Conservation (phyloP, 169 alveolate species). For the Cyclospora cayetanensis region DNA sequence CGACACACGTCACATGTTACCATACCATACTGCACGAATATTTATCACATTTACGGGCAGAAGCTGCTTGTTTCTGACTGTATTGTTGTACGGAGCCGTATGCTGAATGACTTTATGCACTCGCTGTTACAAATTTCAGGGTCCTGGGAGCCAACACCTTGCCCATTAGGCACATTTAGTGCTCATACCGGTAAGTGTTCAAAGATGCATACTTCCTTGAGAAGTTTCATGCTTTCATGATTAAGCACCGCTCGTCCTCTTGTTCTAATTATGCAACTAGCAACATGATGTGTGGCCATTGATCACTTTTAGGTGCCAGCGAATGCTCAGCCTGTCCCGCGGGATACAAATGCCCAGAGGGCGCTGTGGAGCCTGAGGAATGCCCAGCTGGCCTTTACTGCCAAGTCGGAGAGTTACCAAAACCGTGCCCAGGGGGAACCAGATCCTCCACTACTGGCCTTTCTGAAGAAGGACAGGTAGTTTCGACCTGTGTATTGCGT, state of each 20-base stretch:
- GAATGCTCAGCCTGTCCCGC: slow-evolving; percentile 69
- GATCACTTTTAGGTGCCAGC: slow-evolving; percentile 2
- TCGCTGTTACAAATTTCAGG: not conserved
- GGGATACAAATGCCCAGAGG: slow-evolving; percentile 52
- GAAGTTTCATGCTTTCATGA: not conserved
- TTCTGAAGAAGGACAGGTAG: slow-evolving; percentile 45
- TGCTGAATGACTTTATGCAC: no score
- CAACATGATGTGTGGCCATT: not conserved
- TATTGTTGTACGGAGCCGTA: no score
- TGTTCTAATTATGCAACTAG: no score
- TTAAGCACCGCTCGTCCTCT: no score
- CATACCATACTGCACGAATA: no score
- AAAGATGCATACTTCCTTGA: no score
- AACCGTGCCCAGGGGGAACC: slow-evolving; percentile 55
- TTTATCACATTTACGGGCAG: no score
- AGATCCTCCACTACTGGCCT: slow-evolving; percentile 32
- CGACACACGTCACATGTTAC: no score
- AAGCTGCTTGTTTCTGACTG: no score
- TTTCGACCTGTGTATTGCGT: no score
- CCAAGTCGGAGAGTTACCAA: not conserved
- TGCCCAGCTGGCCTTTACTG: slow-evolving; percentile 60
- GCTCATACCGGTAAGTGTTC: slow-evolving; percentile 21
- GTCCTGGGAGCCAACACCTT: not conserved
- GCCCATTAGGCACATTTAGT: slow-evolving; percentile 51
- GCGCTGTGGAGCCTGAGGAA: slow-evolving; percentile 18